Evolutionary conservation across 225 moss, liverwort and hornwort genomes (phyloP), one percentile per base, ranked within the genome.

Genomic region (Marchantia polymorpha): DNA sequence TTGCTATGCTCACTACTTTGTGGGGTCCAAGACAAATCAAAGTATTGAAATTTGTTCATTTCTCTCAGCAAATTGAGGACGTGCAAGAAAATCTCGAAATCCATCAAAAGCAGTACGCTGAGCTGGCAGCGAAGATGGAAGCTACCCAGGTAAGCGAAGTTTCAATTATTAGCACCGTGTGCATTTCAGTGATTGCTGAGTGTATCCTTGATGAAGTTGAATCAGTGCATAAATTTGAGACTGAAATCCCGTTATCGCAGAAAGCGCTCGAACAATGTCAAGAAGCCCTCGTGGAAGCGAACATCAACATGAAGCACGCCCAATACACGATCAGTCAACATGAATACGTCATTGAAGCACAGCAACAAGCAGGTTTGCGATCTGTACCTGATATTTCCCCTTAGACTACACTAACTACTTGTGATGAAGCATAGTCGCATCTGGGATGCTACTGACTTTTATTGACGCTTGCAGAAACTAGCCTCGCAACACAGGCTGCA

Each of bases 31-130:
- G 39, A 39, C 5, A 39, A 39, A 39, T 39, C 39, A 39, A 39
- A 39, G 39, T 5, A 39, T 39, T 39, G 39, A 39, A 39, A 39
- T 39, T 39, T 39, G 39, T 39, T 39, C 39, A 2, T 0, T 27
- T 77, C 0, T 46, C 69, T 83, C 90, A 96, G 97, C 88, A 90
- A 77, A 89, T 93, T 72, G 97, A 92, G 47, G 94, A 97, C 56
- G 46, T 94, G 71, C 85, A 86, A 75, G 82, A 83, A 77, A 77
- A 87, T 56, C 88, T 83, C 39, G 93, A 94, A 47, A 81, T 77
- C 75, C 93, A 94, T 74, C 90, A 85, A 30, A 87, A 90, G 31
- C 88, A 90, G 66, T 89, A 88, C 66, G 78, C 73, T 68, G 91
- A 92, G 17, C 89, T 94, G 29, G 82, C 82, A 17, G 10, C 85